phyloP scores from a whole-genome alignment of 140 eudicot species.

The Erigeron philadelphicus region DNA sequence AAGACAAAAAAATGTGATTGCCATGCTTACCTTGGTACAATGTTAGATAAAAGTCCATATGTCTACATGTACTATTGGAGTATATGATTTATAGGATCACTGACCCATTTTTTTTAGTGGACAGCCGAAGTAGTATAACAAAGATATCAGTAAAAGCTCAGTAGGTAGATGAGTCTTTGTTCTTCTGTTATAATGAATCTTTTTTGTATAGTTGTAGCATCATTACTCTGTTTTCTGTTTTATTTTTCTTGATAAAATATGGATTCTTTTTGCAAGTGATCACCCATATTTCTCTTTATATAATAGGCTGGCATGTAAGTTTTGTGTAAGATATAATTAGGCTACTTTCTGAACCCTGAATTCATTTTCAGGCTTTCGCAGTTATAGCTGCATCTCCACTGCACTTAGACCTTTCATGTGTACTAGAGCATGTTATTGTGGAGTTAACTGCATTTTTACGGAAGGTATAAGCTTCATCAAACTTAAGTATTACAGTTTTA shows the following conservation, averaged over 20 bases:
- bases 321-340: slow-evolving; percentile 12
- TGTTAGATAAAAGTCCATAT: slow-evolving; percentile 1
- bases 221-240: not conserved
- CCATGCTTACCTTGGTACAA: not conserved
- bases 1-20: not conserved
- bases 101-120: not conserved
- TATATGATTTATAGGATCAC: not conserved
- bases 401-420: slow-evolving; percentile 80
- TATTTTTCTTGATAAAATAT: not conserved
- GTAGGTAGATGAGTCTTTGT: not conserved
- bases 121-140: not conserved
- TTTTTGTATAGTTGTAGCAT: not conserved
- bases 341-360: slow-evolving; percentile 16
- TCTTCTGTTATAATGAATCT: not conserved
- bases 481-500: not conserved
- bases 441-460: slow-evolving; percentile 93
- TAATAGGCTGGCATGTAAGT: not conserved
- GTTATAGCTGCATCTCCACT: slow-evolving; percentile 94
- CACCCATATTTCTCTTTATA: not conserved
- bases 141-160: not conserved
- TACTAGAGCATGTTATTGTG: slow-evolving; percentile 81
- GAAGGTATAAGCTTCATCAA: slow-evolving; percentile 48
- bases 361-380: slow-evolving; percentile 75
- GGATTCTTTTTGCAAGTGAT: not conserved
- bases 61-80: not conserved